A percentile compares a stretch with the other conserved stretches of the same genome.
Evolutionary conservation across 257 asterid genomes (phyloP).

Genomic region (Cynanchum wilfordii): DNA sequence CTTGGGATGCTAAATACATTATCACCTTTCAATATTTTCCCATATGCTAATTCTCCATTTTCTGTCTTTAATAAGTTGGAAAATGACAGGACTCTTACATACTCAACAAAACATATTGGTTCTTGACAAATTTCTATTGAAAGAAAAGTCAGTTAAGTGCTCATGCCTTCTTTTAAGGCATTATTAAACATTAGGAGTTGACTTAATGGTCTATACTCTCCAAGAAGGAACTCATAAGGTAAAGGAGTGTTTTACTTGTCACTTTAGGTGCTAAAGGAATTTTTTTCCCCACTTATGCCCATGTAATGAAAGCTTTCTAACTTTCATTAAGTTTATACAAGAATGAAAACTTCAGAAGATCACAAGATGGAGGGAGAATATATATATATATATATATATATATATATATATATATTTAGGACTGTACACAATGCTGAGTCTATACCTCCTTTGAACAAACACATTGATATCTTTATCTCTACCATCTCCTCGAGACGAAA

Average conservation of each 20-base stretch:
- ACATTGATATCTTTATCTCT: slow-evolving; percentile 78
- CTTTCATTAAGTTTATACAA: too few species aligned
- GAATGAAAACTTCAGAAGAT: too few species aligned
- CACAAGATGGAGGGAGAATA: too few species aligned
- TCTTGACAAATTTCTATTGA: background rate
- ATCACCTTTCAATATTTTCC: background rate
- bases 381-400: too few species aligned
- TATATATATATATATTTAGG: background rate
- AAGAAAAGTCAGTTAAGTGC: background rate
- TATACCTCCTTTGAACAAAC: slow-evolving; percentile 82
- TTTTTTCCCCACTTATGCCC: too few species aligned
- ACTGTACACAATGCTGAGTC: background rate
- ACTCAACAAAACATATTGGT: background rate
- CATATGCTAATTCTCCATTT: background rate
- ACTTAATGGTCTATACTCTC: background rate
- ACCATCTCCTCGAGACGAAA: slow-evolving; percentile 91
- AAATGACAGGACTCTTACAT: background rate
- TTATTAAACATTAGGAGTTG: background rate
- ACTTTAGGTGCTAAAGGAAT: too few species aligned
- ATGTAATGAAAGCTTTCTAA: too few species aligned
- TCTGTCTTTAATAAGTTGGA: background rate
- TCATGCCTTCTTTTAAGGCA: background rate
- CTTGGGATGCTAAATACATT: background rate
- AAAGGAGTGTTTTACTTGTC: background rate
- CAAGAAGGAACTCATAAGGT: background rate